phyloP scores from a whole-genome alignment of 192 early-diverging fungal species.

The Allomyces macrogynus region DNA sequence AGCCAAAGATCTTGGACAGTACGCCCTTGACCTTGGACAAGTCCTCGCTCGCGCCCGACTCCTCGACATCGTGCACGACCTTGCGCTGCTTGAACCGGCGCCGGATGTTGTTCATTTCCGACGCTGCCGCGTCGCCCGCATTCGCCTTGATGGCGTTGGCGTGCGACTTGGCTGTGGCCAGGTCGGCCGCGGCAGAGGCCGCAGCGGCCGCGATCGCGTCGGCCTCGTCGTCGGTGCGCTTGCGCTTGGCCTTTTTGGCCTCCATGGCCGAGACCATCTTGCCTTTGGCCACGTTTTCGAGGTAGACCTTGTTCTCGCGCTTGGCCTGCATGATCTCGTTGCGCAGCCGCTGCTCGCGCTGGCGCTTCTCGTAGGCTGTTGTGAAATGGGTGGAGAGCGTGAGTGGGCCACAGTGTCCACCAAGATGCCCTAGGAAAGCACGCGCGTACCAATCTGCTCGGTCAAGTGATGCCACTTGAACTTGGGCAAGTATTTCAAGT shows the following conservation, averaged over 20 bases:
- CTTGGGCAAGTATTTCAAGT: constrained; percentile 79
- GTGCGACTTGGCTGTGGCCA: background rate
- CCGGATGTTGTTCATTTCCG: constrained; percentile 13
- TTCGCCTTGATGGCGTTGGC: background rate
- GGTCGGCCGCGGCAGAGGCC: background rate
- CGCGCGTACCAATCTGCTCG: constrained; percentile 62
- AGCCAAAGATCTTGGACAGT: constrained; percentile 31
- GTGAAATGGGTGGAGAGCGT: background rate
- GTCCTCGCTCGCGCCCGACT: constrained; percentile 5
- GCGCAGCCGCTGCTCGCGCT: constrained; percentile 56
- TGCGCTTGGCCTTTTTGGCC: constrained; percentile 37
- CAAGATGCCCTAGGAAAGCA: too few species aligned
- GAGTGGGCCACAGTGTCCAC: background rate
- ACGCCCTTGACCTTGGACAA: constrained; percentile 24
- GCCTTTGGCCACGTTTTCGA: constrained; percentile 67
- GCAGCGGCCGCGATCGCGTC: background rate
- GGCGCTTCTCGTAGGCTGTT: constrained; percentile 46
- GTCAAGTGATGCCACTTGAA: constrained; percentile 95
- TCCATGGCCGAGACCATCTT: constrained; percentile 72
- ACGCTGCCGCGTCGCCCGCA: constrained; percentile 6
- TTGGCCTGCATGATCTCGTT: constrained; percentile 66
- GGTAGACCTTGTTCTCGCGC: constrained; percentile 67
- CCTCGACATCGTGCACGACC: constrained; percentile 26
- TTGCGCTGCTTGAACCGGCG: constrained; percentile 45
- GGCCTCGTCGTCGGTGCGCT: constrained; percentile 13